Base-by-base conservation (phyloP, 73 alveolate genomes). In the Blepharisma stoltei region DNA sequence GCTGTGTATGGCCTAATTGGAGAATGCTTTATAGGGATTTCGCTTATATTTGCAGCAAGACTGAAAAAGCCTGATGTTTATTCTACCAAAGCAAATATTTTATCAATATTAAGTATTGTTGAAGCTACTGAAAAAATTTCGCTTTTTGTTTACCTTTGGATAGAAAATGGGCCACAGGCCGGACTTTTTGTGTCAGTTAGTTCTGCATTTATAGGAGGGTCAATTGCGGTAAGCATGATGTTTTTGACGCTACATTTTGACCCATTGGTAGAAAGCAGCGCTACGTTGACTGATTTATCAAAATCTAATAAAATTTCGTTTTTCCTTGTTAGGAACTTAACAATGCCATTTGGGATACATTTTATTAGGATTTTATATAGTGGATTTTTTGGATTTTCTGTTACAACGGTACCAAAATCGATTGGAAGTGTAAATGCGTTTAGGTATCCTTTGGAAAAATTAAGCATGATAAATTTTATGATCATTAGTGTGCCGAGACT, bases 371-470 rank as follows among this genome's bases (percentile, higher is more conserved):
- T n/a, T 25, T 14, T 60, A 14, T 60, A 60, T 25, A 14, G 48
- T 2, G 73, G 73, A 4, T 9, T 60, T 25, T 60, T 60, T 25
- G 73, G 73, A n/a, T 25, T 60, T 8, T 14, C 49, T 60, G 47
- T 38, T 14, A 60, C 73, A 18, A 60, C 73, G 2, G 73, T 14
- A 60, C n/a, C 18, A 2, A 60, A 60, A 38, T 8, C 49, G 14
- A 8, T 60, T 14, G 73, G 49, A 2, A 60, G 14, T 8, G 14
- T 38, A 25, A 25, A 4, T 2, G 23, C 18, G 0, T 60, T 60
- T 25, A 60, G 73, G 23, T 18, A 18, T 14, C 49, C 73, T 60
- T 38, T 60, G 2, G 73, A 60, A 60, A 60, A 60, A 60, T 60
- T 60, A 25, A 1, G 48, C 4, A 14, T 18, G 5, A 14, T 60